Evolutionary conservation across 768 basidiomycete genomes (phyloP).

Genomic region (Asterophora lycoperdoides): DNA sequence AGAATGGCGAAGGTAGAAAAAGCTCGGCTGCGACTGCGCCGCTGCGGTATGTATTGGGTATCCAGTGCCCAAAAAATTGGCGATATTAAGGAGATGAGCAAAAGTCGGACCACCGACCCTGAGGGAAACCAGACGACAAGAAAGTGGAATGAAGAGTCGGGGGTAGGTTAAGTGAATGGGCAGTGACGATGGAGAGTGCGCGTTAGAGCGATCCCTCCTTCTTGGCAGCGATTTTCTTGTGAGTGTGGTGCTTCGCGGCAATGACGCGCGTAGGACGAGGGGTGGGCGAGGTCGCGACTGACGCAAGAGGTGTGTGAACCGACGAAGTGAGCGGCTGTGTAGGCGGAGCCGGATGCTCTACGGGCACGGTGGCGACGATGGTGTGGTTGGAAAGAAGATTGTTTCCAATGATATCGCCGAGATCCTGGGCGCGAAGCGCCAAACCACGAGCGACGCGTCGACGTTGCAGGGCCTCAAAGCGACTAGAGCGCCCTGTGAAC

Average conservation of each 20-base stretch:
- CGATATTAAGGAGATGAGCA: neutral
- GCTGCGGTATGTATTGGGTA: neutral
- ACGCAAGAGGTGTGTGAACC: neutral
- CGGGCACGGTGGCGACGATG: neutral
- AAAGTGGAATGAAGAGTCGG: neutral
- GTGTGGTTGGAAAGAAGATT: neutral
- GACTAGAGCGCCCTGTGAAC: slow-evolving; percentile 4
- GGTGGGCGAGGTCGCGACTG: neutral
- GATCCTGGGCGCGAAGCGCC: neutral
- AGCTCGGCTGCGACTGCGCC: neutral
- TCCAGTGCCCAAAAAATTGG: neutral
- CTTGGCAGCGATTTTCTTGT: neutral
- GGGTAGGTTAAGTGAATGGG: neutral
- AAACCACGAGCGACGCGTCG: neutral
- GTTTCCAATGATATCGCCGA: neutral
- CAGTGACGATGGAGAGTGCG: neutral
- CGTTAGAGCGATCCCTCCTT: neutral
- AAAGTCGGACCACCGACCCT: no score
- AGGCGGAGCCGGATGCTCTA: neutral
- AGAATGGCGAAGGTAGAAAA: neutral
- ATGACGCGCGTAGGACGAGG: neutral
- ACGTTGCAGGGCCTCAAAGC: slow-evolving; percentile 10
- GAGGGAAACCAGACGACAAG: neutral
- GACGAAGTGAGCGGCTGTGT: neutral
- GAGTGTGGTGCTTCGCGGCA: neutral